phyloP scores from a whole-genome alignment of 2,329 filamentous ascomycete species.

The Rhinocladiella similis region DNA sequence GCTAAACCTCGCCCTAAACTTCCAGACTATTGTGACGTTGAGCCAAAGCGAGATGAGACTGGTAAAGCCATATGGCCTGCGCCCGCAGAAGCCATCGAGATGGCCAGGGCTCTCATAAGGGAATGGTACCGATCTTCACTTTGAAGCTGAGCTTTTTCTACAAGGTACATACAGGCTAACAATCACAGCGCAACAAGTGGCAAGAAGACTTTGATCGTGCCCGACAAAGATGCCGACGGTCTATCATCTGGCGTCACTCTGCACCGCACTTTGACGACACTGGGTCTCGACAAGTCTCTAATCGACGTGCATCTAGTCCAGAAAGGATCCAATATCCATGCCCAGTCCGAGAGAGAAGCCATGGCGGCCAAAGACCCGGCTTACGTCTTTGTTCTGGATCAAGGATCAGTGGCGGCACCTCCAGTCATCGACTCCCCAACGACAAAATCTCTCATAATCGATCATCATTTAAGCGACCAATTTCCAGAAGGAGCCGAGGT shows the following conservation, averaged over 20 bases:
- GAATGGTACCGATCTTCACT: constrained; percentile 52
- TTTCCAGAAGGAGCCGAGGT: constrained; percentile 58
- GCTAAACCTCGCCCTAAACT: constrained; percentile 27
- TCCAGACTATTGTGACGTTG: constrained; percentile 34
- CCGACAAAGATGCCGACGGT: constrained; percentile 70
- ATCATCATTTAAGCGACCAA: constrained; percentile 64
- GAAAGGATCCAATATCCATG: constrained; percentile 62
- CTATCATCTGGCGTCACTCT: constrained; percentile 65
- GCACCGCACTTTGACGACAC: constrained; percentile 57
- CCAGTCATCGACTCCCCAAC: constrained; percentile 54
- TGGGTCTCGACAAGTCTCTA: constrained; percentile 55
- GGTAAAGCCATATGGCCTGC: constrained; percentile 64
- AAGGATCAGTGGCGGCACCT: constrained; percentile 59
- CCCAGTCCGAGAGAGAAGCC: constrained; percentile 50
- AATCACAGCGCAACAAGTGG: constrained; percentile 49
- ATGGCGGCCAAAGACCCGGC: constrained; percentile 54
- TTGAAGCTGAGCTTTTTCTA: not conserved
- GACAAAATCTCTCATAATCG: constrained; percentile 58
- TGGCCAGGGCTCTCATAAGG: constrained; percentile 57
- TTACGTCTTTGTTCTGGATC: constrained; percentile 66
- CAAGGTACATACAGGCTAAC: constrained; percentile 1
- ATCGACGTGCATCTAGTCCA: constrained; percentile 61
- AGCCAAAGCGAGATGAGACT: constrained; percentile 37
- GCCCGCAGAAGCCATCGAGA: constrained; percentile 54
- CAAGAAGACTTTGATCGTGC: constrained; percentile 60